phyloP scores from a whole-genome alignment of 2,329 filamentous ascomycete genomes.

The Venturia pyrina region DNA sequence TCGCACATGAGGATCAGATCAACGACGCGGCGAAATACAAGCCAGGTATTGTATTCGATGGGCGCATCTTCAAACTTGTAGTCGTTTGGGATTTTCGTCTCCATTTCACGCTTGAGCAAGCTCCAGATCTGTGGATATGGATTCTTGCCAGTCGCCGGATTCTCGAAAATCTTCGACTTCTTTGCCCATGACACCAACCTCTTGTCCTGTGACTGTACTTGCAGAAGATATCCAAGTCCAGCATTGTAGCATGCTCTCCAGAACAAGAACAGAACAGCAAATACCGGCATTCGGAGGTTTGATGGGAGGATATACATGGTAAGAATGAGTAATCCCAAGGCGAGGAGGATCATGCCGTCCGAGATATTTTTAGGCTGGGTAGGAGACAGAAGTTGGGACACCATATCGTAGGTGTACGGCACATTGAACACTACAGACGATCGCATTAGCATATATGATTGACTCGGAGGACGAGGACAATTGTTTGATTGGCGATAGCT shows the following conservation, averaged over 20 bases:
- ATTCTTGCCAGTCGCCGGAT: constrained; percentile 70
- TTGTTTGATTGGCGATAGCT: background rate
- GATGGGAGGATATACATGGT: constrained; percentile 64
- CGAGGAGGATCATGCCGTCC: constrained; percentile 67
- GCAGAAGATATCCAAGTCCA: constrained; percentile 83
- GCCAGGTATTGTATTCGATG: constrained; percentile 98
- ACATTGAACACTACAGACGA: constrained; percentile 77
- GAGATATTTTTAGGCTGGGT: constrained; percentile 92
- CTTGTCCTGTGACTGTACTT: constrained; percentile 81
- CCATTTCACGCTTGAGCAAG: constrained; percentile 78
- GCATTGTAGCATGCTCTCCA: constrained; percentile 91
- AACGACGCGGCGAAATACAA: constrained; percentile 88
- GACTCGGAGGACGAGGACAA: constrained; percentile 3
- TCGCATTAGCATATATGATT: background rate
- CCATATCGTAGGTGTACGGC: constrained; percentile 96
- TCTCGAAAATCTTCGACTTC: constrained; percentile 76
- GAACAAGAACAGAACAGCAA: constrained; percentile 77
- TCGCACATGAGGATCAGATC: constrained; percentile 98
- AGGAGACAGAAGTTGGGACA: constrained; percentile 90
- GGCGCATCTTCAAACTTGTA: constrained; percentile 90
- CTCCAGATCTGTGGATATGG: constrained; percentile 73
- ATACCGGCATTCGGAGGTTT: constrained; percentile 60
- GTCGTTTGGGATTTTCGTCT: constrained; percentile 88
- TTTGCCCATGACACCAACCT: constrained; percentile 80
- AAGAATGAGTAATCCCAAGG: constrained; percentile 66